phyloP scores from a whole-genome alignment of 345 rosid species.

The Euphorbia lathyris region DNA sequence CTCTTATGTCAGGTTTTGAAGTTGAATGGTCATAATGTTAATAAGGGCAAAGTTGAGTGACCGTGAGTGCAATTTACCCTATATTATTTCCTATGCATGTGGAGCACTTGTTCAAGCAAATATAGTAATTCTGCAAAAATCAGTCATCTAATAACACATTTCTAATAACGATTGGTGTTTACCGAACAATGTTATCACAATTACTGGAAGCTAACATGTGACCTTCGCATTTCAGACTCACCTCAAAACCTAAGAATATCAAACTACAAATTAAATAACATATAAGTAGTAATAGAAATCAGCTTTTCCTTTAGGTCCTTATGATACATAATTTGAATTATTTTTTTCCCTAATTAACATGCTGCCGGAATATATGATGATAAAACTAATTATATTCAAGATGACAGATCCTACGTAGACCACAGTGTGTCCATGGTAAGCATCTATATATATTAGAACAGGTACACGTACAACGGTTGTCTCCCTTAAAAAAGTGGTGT shows the following conservation, averaged over 20 bases:
- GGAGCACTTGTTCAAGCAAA: neutral
- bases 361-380: neutral
- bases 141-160: neutral
- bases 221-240: constrained; percentile 6
- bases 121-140: neutral
- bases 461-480: neutral
- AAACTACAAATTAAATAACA: neutral
- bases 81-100: neutral
- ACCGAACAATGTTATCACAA: neutral
- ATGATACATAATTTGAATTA: neutral
- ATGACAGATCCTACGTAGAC: neutral
- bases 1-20: too few species aligned
- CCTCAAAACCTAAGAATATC: neutral
- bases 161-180: neutral
- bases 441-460: neutral
- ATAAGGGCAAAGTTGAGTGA: too few species aligned
- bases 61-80: too few species aligned
- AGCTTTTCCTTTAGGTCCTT: neutral
- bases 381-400: neutral
- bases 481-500: neutral
- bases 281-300: neutral
- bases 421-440: neutral
- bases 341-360: neutral
- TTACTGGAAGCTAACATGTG: neutral
- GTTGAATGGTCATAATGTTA: too few species aligned